A percentile compares a stretch with the other conserved stretches of the same genome.
These are phyloP conservation scores for Haplosporangium sp. DNA, from an alignment of 371 early-diverging fungal species.

Conservation along the genomic window DNA sequence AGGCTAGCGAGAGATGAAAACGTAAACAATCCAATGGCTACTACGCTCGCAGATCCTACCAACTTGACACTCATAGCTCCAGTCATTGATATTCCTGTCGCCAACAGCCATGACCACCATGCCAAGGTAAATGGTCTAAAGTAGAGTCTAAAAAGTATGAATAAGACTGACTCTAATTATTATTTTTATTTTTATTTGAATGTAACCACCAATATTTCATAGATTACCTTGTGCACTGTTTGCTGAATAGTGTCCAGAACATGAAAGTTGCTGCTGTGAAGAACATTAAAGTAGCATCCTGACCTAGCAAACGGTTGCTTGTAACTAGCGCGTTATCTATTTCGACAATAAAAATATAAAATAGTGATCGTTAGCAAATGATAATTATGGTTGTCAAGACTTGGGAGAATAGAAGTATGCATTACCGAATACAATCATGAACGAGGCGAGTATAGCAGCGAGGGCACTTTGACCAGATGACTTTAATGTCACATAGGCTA, in stretches of 20 bases:
- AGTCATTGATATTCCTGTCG: constrained; percentile 13
- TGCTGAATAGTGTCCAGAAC: constrained; percentile 79
- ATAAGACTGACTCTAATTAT: too few species aligned
- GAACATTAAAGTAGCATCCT: constrained; percentile 87
- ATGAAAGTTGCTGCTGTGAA: constrained; percentile 78
- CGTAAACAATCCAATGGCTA: background rate
- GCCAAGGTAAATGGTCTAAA: constrained; percentile 14
- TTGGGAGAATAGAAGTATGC: too few species aligned
- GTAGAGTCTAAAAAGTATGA: too few species aligned
- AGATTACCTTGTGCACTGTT: constrained; percentile 61
- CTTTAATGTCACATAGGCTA: constrained; percentile 34
- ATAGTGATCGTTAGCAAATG: background rate
- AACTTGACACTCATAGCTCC: constrained; percentile 19
- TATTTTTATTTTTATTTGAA: too few species aligned
- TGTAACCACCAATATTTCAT: background rate
- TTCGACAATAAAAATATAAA: background rate
- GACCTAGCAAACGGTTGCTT: constrained; percentile 84
- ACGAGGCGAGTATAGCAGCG: constrained; percentile 26
- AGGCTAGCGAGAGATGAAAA: constrained; percentile 2
- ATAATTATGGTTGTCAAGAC: too few species aligned
- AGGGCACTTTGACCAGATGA: constrained; percentile 19
- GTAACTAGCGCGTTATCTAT: constrained; percentile 86
- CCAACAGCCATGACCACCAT: constrained; percentile 24
- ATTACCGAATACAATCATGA: constrained; percentile 35
- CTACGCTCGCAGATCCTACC: constrained; percentile 1